These are phyloP conservation scores for Fraxinus nigra DNA, from an alignment of 305 asterid genomes.

Conservation along the genomic window DNA sequence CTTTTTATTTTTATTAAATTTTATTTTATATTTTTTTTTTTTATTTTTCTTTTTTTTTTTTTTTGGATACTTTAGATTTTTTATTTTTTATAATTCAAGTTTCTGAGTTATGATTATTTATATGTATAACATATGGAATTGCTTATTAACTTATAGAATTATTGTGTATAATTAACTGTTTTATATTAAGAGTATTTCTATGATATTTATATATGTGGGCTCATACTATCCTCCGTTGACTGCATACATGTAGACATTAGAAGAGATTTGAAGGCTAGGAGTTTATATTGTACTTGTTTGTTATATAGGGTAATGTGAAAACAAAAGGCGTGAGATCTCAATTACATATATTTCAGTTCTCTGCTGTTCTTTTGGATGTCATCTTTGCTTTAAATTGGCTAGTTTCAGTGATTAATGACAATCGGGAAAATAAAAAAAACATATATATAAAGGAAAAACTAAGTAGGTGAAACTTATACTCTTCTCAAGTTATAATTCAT, in stretches of 20 bases:
- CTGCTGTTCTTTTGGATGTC: neutral
- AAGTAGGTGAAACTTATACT: neutral
- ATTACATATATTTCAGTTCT: neutral
- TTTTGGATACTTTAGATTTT: neutral
- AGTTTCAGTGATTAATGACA: neutral
- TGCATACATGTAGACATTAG: neutral
- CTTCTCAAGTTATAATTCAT: neutral
- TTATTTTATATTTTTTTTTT: no score
- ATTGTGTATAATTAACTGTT: neutral
- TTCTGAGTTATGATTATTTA: neutral
- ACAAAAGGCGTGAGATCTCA: neutral
- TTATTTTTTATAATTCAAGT: neutral
- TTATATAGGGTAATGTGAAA: neutral
- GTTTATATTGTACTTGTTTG: neutral
- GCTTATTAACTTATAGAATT: neutral
- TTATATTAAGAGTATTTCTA: neutral
- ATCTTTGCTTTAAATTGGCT: neutral
- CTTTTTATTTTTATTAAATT: no score
- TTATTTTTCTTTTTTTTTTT: neutral
- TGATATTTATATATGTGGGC: neutral
- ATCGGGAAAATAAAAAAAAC: neutral
- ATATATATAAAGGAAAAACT: neutral
- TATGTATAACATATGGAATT: neutral
- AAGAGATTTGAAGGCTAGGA: neutral
- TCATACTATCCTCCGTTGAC: neutral